A percentile compares a stretch with the other conserved stretches of the same genome.
Conservation (phyloP, 2,329 filamentous ascomycete species). For the Malbranchea cinnamomea region DNA sequence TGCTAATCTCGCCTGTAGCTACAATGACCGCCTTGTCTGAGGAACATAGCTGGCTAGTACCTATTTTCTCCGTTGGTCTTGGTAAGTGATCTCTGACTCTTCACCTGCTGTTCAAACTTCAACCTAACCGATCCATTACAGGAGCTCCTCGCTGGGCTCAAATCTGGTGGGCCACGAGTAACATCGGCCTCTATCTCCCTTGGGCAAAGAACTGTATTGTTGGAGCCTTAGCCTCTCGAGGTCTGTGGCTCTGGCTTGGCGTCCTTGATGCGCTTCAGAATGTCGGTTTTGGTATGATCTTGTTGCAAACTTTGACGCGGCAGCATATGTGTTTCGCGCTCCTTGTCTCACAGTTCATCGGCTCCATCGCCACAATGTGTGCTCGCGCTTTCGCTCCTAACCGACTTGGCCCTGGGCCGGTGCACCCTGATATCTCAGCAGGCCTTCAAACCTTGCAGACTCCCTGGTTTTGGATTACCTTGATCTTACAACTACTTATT, state of each 20-base stretch:
- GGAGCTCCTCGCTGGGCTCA: constrained; percentile 51
- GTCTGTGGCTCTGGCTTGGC: constrained; percentile 53
- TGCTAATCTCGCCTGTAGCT: constrained; percentile 34
- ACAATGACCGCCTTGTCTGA: constrained; percentile 41
- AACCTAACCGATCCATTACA: neutral
- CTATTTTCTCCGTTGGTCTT: constrained; percentile 52
- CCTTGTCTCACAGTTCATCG: constrained; percentile 43
- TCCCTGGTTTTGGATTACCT: constrained; percentile 46
- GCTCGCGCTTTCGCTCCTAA: constrained; percentile 47
- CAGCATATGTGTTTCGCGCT: constrained; percentile 38
- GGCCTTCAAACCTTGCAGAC: constrained; percentile 26
- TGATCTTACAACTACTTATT: constrained; percentile 42
- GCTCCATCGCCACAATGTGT: constrained; percentile 46
- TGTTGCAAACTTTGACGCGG: constrained; percentile 49
- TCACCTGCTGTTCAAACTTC: neutral
- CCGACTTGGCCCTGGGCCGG: constrained; percentile 43
- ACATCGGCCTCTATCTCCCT: constrained; percentile 46
- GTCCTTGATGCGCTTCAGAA: constrained; percentile 50
- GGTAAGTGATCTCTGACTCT: constrained; percentile 15
- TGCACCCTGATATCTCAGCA: constrained; percentile 43
- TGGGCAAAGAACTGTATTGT: constrained; percentile 43
- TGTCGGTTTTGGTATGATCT: constrained; percentile 53
- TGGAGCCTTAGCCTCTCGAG: constrained; percentile 41
- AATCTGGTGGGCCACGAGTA: constrained; percentile 50
- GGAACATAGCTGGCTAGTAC: constrained; percentile 50